Conservation (phyloP, 768 basidiomycete genomes). For the Phanerodontia chrysosporium region DNA sequence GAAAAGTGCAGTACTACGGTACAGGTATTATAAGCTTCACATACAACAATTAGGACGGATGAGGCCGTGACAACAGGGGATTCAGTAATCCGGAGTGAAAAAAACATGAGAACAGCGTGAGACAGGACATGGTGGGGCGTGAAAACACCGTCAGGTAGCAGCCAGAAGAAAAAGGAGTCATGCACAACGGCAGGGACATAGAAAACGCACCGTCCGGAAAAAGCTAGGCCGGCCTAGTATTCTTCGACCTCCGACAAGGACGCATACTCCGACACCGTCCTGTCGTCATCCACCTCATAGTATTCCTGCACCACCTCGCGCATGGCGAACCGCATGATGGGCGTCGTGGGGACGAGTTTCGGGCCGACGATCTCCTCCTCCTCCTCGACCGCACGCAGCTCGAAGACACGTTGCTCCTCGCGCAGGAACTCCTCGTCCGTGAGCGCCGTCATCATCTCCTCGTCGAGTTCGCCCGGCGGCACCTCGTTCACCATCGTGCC, state of each 20-base stretch:
- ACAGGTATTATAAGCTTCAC: background rate
- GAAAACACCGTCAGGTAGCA: background rate
- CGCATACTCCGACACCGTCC: conserved; percentile 74
- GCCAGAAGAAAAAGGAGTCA: background rate
- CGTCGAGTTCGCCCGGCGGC: conserved; percentile 30
- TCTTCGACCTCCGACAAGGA: conserved; percentile 77
- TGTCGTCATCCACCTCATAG: conserved; percentile 73
- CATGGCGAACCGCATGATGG: conserved; percentile 84
- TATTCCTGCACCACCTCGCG: conserved; percentile 80
- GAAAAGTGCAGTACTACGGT: background rate
- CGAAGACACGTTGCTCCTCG: conserved; percentile 37
- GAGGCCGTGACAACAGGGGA: background rate
- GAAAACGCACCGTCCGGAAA: background rate
- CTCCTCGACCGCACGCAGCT: conserved; percentile 43
- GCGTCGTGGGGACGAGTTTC: conserved; percentile 70
- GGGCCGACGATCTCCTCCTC: conserved; percentile 63
- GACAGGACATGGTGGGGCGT: background rate
- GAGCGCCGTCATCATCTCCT: conserved; percentile 44
- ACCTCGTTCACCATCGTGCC: conserved; percentile 35
- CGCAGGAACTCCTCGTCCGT: conserved; percentile 43
- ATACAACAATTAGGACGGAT: background rate
- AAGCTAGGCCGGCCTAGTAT: conserved; percentile 35
- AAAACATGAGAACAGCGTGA: background rate
- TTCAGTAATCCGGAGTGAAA: background rate
- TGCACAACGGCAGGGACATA: background rate